Conservation (phyloP, 1,139 yeast genomes). For the Nakaseomyces nivariensis region DNA sequence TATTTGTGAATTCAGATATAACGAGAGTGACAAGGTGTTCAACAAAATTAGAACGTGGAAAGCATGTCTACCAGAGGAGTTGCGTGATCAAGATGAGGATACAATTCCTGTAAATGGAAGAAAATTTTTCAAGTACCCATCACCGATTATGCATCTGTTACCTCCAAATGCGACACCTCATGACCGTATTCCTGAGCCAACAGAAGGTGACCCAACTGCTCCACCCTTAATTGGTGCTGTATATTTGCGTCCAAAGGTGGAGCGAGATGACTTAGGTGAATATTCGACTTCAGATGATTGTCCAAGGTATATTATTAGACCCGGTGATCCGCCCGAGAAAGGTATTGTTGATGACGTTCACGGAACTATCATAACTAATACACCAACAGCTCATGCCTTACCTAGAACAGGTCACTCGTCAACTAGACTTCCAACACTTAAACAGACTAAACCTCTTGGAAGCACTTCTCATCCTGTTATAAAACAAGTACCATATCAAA, state of each 20-base stretch:
- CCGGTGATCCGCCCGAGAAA: constrained; percentile 32
- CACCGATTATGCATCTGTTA: constrained; percentile 72
- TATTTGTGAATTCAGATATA: constrained; percentile 90
- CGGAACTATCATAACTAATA: constrained; percentile 23
- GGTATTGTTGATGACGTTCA: constrained; percentile 28
- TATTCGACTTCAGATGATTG: constrained; percentile 52
- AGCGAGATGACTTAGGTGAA: constrained; percentile 72
- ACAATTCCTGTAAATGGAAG: constrained; percentile 50
- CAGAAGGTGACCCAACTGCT: constrained; percentile 65
- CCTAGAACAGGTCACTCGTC: constrained; percentile 18
- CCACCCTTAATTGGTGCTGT: constrained; percentile 93
- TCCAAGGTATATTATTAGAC: constrained; percentile 47
- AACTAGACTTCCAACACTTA: constrained; percentile 16
- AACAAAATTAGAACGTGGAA: constrained; percentile 97
- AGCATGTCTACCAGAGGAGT: constrained; percentile 95
- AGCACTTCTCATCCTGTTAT: background rate
- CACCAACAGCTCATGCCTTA: constrained; percentile 14
- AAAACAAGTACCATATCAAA: constrained; percentile 1
- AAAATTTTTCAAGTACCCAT: constrained; percentile 63
- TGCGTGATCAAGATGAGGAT: constrained; percentile 76
- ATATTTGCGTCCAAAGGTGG: constrained; percentile 63
- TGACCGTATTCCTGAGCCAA: constrained; percentile 75
- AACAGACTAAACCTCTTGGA: constrained; percentile 7
- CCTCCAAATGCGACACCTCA: constrained; percentile 62
- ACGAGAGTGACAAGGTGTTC: constrained; percentile 80